Conservation (phyloP, 306 rosid genomes). For the Boehmeria nivea region DNA sequence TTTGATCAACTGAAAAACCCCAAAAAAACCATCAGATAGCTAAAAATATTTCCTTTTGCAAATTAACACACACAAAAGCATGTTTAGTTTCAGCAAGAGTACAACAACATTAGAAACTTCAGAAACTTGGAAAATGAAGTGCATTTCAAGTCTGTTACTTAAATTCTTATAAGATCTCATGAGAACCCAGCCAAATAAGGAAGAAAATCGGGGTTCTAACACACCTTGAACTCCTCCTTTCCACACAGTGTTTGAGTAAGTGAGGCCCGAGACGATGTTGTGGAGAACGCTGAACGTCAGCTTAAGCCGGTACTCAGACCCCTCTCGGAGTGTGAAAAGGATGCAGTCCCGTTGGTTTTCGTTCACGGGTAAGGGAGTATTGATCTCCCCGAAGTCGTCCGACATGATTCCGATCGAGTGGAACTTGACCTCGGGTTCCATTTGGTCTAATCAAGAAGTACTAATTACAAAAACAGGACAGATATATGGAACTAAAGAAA, state of each 20-base stretch:
- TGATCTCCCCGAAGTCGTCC: slow-evolving; percentile 66
- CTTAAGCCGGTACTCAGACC: slow-evolving; percentile 71
- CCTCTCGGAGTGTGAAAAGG: slow-evolving; percentile 70
- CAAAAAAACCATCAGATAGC: slow-evolving; percentile 6
- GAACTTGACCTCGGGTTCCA: slow-evolving; percentile 91
- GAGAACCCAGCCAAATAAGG: too few species aligned
- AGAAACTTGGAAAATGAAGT: too few species aligned
- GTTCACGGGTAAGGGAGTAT: slow-evolving; percentile 53
- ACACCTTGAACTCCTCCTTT: slow-evolving; percentile 82
- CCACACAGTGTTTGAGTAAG: slow-evolving; percentile 86
- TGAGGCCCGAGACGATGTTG: slow-evolving; percentile 90
- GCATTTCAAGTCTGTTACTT: too few species aligned
- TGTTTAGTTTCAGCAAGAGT: too few species aligned
- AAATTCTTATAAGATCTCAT: too few species aligned
- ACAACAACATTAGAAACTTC: too few species aligned
- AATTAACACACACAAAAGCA: too few species aligned
- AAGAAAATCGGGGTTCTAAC: too few species aligned
- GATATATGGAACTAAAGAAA: slow-evolving; percentile 21
- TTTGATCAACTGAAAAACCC: slow-evolving; percentile 61
- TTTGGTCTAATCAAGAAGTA: slow-evolving; percentile 32
- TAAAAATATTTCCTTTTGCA: too few species aligned
- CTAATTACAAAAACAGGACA: slow-evolving; percentile 18
- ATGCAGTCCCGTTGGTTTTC: slow-evolving; percentile 36
- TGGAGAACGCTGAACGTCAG: slow-evolving; percentile 69
- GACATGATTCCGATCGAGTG: slow-evolving; percentile 75